phyloP scores from a whole-genome alignment of 2,329 filamentous ascomycete species.

The Venturiaceae sp. region DNA sequence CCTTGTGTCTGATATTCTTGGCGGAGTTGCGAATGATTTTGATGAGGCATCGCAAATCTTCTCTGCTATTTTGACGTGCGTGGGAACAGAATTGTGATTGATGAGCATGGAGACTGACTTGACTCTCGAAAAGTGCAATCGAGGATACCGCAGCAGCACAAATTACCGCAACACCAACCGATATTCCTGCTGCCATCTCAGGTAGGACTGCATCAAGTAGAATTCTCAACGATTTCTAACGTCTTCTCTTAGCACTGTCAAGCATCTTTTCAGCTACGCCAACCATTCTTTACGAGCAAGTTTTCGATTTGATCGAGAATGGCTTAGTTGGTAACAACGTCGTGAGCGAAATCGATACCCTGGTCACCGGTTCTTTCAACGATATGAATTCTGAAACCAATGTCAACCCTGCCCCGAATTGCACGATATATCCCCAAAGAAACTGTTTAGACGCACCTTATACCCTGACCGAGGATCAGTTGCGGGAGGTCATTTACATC shows the following conservation, averaged over 20 bases:
- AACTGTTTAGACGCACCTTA: conserved; percentile 37
- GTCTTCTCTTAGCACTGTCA: neutral
- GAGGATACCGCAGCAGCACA: conserved; percentile 1
- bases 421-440: conserved; percentile 20
- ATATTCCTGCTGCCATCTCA: neutral
- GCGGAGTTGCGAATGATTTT: neutral
- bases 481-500: conserved; percentile 44
- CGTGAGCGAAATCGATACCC: neutral
- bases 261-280: neutral
- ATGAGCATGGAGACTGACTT: neutral
- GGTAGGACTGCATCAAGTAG: neutral
- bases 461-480: conserved; percentile 32
- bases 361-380: neutral
- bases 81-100: neutral
- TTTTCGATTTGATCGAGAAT: neutral
- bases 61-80: neutral
- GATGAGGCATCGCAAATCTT: neutral
- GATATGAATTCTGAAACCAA: neutral
- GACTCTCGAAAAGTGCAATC: neutral
- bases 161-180: neutral
- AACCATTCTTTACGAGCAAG: neutral
- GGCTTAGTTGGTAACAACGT: neutral
- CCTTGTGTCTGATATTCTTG: neutral
- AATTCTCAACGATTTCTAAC: neutral
- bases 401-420: neutral